Base-by-base conservation (phyloP, 768 basidiomycete genomes). In the Hypsizygus marmoreus region DNA sequence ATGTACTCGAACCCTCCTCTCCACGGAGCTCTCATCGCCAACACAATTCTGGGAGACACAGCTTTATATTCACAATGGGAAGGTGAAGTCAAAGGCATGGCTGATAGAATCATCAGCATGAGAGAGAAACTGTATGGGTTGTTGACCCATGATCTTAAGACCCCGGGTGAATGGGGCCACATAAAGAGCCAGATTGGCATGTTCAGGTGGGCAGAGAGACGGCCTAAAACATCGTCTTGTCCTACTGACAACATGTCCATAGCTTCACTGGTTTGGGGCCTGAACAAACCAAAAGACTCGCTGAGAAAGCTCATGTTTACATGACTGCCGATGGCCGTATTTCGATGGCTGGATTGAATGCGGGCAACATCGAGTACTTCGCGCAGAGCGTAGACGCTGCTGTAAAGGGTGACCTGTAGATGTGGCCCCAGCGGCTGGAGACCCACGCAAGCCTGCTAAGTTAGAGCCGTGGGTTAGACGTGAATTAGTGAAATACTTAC, bases 1-100 rank as follows among this genome's bases (percentile, higher is more conserved):
- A 86, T 97, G 84, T 97, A 97, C 75, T 98, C 95, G 42, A 99
- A 97, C 79, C 95, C 97, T 47, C 97, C 95, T 13, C 63, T 88
- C 25, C 88, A 92, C 59, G 93, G 93, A 53, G 91, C 94, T 29
- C 80, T 87, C 36, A 86, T 97, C 58, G 93, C 90, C 49, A 83
- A 77, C 62, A 78, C 88, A 30, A 95, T 99, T 54, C 73, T 99
- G 35, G 81, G 82, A 47, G 80, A 86, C 59, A 61, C 75, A 10
- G 77, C 78, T 40, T 77, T 98, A 38, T 91, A 95, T 66, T 56
- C 75, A 29, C 83, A 95, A 62, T 99, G 97, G 93, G 85, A 92
- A 66, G 66, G 70, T 19, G 94, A 97, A 67, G 91, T 95, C 59
- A 92, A 92, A 73, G 86, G 84, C 38, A 99, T 98, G 97, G 91